Percentiles rank a stretch among this genome's conserved stretches.
phyloP scores from a whole-genome alignment of 2,329 filamentous ascomycete species.

The Dichotomopilus funicola region DNA sequence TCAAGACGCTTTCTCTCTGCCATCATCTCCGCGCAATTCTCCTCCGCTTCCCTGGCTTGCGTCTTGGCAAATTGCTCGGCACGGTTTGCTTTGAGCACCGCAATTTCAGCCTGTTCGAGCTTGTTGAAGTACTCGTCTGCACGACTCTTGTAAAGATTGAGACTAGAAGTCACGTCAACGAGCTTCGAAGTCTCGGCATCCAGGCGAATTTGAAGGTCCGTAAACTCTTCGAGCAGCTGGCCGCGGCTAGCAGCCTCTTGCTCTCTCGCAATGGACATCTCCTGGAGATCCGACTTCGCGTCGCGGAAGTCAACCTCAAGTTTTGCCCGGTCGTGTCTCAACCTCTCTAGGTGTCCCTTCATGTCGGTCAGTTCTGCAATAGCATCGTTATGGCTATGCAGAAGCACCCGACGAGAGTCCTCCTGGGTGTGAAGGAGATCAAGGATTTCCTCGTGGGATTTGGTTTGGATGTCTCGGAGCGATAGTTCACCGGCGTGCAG shows the following conservation, averaged over 20 bases:
- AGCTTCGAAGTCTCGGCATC: constrained; percentile 84
- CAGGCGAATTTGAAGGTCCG: constrained; percentile 86
- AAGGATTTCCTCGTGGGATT: constrained; percentile 88
- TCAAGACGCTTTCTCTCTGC: constrained; percentile 90
- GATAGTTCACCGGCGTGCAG: constrained; percentile 83
- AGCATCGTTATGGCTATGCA: constrained; percentile 79
- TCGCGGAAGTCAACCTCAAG: constrained; percentile 86
- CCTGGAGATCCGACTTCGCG: constrained; percentile 72
- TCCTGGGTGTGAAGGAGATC: constrained; percentile 91
- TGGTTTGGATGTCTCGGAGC: constrained; percentile 83
- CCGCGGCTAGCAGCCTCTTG: constrained; percentile 82
- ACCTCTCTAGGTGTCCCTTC: constrained; percentile 78
- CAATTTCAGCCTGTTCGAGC: constrained; percentile 92
- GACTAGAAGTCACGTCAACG: constrained; percentile 73
- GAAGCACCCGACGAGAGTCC: constrained; percentile 71
- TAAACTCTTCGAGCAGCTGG: constrained; percentile 85
- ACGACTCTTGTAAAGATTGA: constrained; percentile 83
- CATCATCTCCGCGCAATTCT: constrained; percentile 84
- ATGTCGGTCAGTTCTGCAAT: constrained; percentile 79
- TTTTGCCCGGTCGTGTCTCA: constrained; percentile 72
- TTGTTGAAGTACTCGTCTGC: constrained; percentile 97
- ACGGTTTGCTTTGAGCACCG: constrained; percentile 82
- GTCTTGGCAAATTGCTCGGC: constrained; percentile 92
- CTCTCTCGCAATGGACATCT: constrained; percentile 70
- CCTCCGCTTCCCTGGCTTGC: constrained; percentile 84